Conservation (phyloP, 768 basidiomycete species). For the Boletus speciosus region DNA sequence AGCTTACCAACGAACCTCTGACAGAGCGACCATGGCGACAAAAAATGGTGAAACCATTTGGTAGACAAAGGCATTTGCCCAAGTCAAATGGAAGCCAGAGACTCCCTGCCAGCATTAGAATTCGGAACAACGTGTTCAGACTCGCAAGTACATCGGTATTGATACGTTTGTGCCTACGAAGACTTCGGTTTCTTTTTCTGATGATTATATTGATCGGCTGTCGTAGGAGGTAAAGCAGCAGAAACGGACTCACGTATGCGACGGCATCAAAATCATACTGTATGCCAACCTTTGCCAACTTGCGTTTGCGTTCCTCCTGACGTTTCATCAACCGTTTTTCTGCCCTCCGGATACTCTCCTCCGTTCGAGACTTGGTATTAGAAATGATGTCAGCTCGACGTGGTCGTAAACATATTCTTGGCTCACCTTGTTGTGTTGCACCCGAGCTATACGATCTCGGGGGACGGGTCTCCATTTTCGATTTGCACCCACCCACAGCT, state of each 20-base stretch:
- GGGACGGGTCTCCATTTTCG: slow-evolving; percentile 84
- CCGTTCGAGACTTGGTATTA: slow-evolving; percentile 59
- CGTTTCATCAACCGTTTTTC: slow-evolving; percentile 70
- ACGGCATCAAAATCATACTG: slow-evolving; percentile 80
- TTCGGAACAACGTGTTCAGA: neutral
- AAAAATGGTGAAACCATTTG: neutral
- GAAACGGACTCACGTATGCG: slow-evolving; percentile 65
- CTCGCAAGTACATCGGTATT: neutral
- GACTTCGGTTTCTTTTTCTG: slow-evolving; percentile 38
- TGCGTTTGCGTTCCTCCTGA: slow-evolving; percentile 73
- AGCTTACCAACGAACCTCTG: neutral
- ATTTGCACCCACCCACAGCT: slow-evolving; percentile 97
- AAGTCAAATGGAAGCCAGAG: neutral
- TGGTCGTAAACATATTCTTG: neutral
- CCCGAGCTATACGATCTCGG: slow-evolving; percentile 60
- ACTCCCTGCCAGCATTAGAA: neutral
- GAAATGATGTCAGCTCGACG: slow-evolving; percentile 5
- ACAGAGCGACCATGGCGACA: neutral
- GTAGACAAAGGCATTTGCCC: too few relatives aligned
- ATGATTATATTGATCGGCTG: neutral
- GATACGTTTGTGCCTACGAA: slow-evolving; percentile 7
- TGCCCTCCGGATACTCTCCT: slow-evolving; percentile 61
- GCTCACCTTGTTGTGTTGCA: slow-evolving; percentile 78
- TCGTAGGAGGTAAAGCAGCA: neutral
- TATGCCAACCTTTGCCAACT: slow-evolving; percentile 78